phyloP scores from a whole-genome alignment of 108 stramenopile species.

The Thalassiosira profunda region DNA sequence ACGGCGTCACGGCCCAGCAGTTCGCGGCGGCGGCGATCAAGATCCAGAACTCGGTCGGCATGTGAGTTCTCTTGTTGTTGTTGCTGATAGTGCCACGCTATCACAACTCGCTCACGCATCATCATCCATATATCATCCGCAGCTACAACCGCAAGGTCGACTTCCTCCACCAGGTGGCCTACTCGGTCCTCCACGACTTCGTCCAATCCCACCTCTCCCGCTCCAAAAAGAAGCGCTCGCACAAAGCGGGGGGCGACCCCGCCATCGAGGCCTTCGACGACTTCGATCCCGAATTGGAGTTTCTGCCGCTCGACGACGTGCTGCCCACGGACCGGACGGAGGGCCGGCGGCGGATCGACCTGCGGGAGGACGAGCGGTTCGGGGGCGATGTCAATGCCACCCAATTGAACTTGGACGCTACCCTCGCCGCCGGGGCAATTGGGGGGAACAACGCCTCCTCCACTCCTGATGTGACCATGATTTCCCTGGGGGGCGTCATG shows the following conservation, averaged over 20 bases:
- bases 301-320: slow-evolving; percentile 95
- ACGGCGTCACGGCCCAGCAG: slow-evolving; percentile 57
- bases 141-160: slow-evolving; percentile 98
- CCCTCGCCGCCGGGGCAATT: not conserved
- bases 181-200: slow-evolving; percentile 78
- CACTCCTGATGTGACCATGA: slow-evolving; percentile 19
- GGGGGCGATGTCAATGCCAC: not conserved
- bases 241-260: slow-evolving; percentile 34
- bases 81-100: no score
- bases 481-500: slow-evolving; percentile 44
- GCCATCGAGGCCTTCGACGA: slow-evolving; percentile 70
- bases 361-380: not conserved
- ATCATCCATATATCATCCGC: no score
- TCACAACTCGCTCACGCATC: not conserved
- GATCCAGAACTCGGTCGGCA: slow-evolving; percentile 86
- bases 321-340: slow-evolving; percentile 70
- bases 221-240: slow-evolving; percentile 26
- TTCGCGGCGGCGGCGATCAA: slow-evolving; percentile 97
- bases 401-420: slow-evolving; percentile 12
- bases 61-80: no score
- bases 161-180: slow-evolving; percentile 91
- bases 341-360: slow-evolving; percentile 53
- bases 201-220: slow-evolving; percentile 14
- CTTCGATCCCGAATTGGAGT: slow-evolving; percentile 79
- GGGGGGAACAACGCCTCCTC: not conserved